Evolutionary conservation across 2,329 filamentous ascomycete species (phyloP).

Genomic region (Gyromitra esculenta): DNA sequence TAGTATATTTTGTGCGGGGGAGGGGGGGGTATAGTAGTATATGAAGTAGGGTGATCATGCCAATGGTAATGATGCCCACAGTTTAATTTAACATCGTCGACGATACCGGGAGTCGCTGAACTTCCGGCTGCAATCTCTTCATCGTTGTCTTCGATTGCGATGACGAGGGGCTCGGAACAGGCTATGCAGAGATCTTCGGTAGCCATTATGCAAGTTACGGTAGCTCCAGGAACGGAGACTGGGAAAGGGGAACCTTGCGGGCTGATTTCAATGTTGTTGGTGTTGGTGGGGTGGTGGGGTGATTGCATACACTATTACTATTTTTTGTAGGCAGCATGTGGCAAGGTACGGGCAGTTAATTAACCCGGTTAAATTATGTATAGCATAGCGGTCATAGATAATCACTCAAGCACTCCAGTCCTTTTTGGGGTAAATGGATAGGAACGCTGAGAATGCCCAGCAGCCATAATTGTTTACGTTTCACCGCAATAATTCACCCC

Average conservation of each 20-base stretch:
- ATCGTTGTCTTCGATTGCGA: conserved; percentile 35
- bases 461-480: too few species aligned
- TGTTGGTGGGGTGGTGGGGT: conserved; percentile 16
- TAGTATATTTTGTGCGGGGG: not conserved
- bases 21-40: not conserved
- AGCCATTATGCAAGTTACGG: conserved; percentile 16
- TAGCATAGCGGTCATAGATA: not conserved
- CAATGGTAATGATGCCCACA: conserved; percentile 54
- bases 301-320: not conserved
- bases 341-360: conserved; percentile 6
- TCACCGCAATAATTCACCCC: too few species aligned
- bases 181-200: conserved; percentile 35
- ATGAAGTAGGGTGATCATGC: conserved; percentile 17
- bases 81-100: conserved; percentile 49
- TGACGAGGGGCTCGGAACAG: conserved; percentile 45
- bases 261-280: conserved; percentile 8
- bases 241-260: conserved; percentile 9
- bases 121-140: conserved; percentile 11
- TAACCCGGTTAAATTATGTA: conserved; percentile 17
- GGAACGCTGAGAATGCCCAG: too few species aligned
- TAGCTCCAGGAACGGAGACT: not conserved
- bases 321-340: conserved; percentile 4
- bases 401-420: not conserved
- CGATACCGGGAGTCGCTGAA: conserved; percentile 32
- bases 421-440: not conserved